Conservation (phyloP, 164 flowering plant genomes). For the Amborella trichopoda region DNA sequence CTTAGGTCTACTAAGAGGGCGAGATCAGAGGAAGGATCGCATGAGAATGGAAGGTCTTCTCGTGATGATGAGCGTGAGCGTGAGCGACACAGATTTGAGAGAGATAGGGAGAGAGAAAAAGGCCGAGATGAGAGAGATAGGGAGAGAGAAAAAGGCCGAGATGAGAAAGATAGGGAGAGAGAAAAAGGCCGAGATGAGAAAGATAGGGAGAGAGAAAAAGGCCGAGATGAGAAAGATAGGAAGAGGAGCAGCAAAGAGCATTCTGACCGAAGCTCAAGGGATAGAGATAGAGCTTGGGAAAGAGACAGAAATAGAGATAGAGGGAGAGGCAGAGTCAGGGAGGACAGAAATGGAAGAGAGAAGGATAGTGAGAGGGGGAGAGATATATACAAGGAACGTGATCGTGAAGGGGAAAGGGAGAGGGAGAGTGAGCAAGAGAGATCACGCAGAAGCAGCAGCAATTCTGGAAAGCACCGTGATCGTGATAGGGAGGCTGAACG, state of each 20-base stretch:
- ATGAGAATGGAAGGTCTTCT: constrained; percentile 10
- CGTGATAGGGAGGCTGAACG: too few relatives aligned
- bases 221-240: too few relatives aligned
- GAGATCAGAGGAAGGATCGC: constrained; percentile 29
- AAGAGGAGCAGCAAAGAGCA: too few relatives aligned
- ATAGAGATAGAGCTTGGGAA: too few relatives aligned
- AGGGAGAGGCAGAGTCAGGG: too few relatives aligned
- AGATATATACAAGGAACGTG: constrained; percentile 10
- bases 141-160: too few relatives aligned
- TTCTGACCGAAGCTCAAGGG: too few relatives aligned
- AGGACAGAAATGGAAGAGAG: too few relatives aligned
- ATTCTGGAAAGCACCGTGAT: constrained; percentile 19
- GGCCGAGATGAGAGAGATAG: constrained; percentile 3
- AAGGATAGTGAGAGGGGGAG: constrained; percentile 7
- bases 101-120: constrained; percentile 8
- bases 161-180: too few relatives aligned
- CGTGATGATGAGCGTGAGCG: constrained; percentile 16
- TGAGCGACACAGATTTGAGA: constrained; percentile 2
- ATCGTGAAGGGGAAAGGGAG: constrained; percentile 16
- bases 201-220: too few relatives aligned
- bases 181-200: too few relatives aligned
- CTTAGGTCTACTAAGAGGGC: constrained; percentile 32
- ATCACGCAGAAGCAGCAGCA: constrained; percentile 22
- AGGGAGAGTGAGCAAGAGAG: constrained; percentile 1
- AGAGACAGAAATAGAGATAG: too few relatives aligned